Evolutionary conservation across 2,329 filamentous ascomycete species (phyloP), one percentile per base, ranked within the genome.

Genomic region (Alternaria longipes): DNA sequence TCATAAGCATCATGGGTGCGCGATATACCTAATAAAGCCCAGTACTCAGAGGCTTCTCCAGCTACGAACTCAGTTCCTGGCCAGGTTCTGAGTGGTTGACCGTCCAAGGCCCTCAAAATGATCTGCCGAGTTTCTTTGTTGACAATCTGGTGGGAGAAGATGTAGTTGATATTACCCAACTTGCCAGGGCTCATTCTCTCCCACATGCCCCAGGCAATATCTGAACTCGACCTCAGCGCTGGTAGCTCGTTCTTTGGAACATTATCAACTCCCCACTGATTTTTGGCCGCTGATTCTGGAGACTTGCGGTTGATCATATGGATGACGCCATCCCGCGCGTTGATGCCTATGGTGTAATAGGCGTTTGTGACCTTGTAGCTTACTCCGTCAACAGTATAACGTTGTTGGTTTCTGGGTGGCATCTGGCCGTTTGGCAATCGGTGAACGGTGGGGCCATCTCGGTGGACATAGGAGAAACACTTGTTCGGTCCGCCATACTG

Each of bases 201-300:
- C 61, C 63, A 66, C 18, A 55, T 46, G 5, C 54, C 63, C 61
- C 61, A 66, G 5, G 63, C 46, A 8, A 66, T 32, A 20, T 66
- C 63, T 12, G 63, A 66, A 28, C 56, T 66, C 24, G 59, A 42
- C 5, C 45, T 42, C 1, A 66, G n/a, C 1, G 26, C 44, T 1
- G 63, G 63, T 0, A 66, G 52, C 2, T 62, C 20, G 20, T 59
- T 32, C 0, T 5, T 34, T 8, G 47, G 42, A n/a, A 49, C 30
- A 8, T 49, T 8, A 0, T 34, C 18, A 16, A 41, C 24, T 22
- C 1, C 6, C 54, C 54, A 50, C 9, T 50, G 20, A 6, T 16
- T 7, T 24, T 42, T 41, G 8, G 54, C 54, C 0, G 36, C 44
- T 14, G 20, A 28, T 11, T 28, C 20, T 3, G 54, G 32, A 42